Evolutionary conservation across 1,139 yeast genomes (phyloP).

Genomic region (Diutina sp.): DNA sequence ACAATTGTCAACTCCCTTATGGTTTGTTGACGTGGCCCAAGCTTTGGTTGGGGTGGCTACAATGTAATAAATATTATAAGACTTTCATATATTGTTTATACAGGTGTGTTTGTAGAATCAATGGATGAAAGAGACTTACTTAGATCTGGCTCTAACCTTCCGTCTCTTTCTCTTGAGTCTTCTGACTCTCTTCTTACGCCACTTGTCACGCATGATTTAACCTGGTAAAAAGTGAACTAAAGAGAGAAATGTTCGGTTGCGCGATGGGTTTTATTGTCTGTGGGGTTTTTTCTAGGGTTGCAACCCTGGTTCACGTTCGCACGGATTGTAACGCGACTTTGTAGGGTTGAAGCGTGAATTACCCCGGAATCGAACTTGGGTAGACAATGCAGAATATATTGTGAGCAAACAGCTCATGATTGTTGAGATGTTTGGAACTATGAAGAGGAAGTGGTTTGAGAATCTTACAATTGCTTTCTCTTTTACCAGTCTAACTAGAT

Average conservation of each 20-base stretch:
- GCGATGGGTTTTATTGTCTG: background rate
- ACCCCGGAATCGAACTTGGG: background rate
- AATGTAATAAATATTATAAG: background rate
- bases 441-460: no score
- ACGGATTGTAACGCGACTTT: background rate
- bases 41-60: background rate
- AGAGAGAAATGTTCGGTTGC: background rate
- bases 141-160: conserved; percentile 99
- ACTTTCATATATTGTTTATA: background rate
- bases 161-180: conserved; percentile 99
- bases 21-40: background rate
- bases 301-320: background rate
- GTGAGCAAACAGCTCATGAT: background rate
- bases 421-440: no score
- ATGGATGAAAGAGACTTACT: conserved; percentile 29
- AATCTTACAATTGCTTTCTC: no score
- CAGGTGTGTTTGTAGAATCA: conserved; percentile 1
- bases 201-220: conserved; percentile 68
- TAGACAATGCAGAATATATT: background rate
- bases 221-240: conserved; percentile 1
- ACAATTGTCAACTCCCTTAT: background rate
- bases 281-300: background rate
- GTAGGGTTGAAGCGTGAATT: background rate
- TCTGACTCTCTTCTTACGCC: conserved; percentile 99
- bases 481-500: no score